These are phyloP conservation scores for Ustilago sp. DNA, from an alignment of 1,284 basidiomycete species.

Conservation along the genomic window DNA sequence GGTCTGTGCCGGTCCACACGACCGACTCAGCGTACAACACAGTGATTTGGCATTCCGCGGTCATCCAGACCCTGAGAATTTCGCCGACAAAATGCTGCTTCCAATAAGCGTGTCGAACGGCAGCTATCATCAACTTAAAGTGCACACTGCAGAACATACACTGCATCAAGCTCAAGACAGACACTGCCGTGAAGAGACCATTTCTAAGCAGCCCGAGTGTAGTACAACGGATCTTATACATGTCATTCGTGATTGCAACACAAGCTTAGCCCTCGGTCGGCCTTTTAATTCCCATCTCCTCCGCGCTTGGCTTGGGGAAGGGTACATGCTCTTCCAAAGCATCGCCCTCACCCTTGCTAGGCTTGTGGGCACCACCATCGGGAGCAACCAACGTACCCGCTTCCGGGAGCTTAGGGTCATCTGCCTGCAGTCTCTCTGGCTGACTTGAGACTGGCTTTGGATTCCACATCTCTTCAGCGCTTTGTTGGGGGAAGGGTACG, in stretches of 20 bases:
- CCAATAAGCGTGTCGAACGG: too few relatives aligned
- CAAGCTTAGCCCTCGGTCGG: not conserved
- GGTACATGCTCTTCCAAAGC: conserved; percentile 16
- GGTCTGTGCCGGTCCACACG: conserved; percentile 4
- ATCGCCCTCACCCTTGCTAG: not conserved
- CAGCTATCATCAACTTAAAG: too few relatives aligned
- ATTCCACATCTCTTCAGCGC: conserved; percentile 11
- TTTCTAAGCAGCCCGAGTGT: too few relatives aligned
- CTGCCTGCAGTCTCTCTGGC: conserved; percentile 2
- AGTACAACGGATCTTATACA: not conserved
- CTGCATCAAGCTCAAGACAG: too few relatives aligned
- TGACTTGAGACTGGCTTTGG: not conserved
- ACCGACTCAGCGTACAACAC: conserved; percentile 12
- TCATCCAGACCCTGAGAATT: conserved; percentile 7
- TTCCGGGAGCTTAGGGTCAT: conserved; percentile 20
- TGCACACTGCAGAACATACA: too few relatives aligned
- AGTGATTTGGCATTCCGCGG: not conserved
- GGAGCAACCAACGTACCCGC: conserved; percentile 16
- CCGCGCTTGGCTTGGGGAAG: conserved; percentile 17
- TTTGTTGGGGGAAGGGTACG: conserved; percentile 9
- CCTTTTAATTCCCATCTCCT: conserved; percentile 23
- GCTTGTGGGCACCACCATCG: conserved; percentile 12
- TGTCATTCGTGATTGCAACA: not conserved
- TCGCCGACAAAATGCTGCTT: conserved; percentile 13
- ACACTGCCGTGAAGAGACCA: too few relatives aligned